These are phyloP conservation scores for Phytophthora litchii DNA, from an alignment of 352 stramenopile genomes.

Conservation along the genomic window DNA sequence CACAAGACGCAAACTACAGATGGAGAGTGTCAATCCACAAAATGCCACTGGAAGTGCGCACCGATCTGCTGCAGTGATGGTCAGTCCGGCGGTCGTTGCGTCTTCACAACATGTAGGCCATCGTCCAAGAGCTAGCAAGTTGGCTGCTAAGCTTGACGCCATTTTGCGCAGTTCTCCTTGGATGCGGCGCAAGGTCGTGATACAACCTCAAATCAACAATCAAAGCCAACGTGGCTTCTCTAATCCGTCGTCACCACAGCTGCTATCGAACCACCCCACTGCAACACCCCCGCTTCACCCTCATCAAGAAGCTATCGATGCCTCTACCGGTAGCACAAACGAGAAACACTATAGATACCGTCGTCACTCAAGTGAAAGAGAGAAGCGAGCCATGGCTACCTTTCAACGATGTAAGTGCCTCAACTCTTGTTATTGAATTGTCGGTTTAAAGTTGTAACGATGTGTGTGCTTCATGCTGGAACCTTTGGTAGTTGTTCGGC, in stretches of 20 bases:
- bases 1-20: slow-evolving; percentile 31
- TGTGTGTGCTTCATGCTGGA: neutral
- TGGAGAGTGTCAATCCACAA: slow-evolving; percentile 15
- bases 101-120: slow-evolving; percentile 30
- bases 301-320: slow-evolving; percentile 11
- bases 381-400: slow-evolving; percentile 47
- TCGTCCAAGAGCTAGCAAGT: slow-evolving; percentile 37
- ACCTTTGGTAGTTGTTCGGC: slow-evolving; percentile 49
- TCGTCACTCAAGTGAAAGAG: slow-evolving; percentile 17
- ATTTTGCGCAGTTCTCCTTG: slow-evolving; percentile 61
- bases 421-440: neutral
- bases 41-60: neutral
- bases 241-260: slow-evolving; percentile 14
- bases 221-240: slow-evolving; percentile 22
- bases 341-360: slow-evolving; percentile 9
- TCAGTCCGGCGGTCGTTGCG: neutral
- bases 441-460: neutral
- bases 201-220: slow-evolving; percentile 41
- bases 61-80: slow-evolving; percentile 4
- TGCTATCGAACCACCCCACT: slow-evolving; percentile 8
- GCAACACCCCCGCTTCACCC: slow-evolving; percentile 9
- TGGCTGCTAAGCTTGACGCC: slow-evolving; percentile 66
- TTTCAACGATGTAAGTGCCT: slow-evolving; percentile 59
- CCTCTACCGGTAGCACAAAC: slow-evolving; percentile 9
- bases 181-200: slow-evolving; percentile 64